phyloP scores from a whole-genome alignment of 495 filamentous ascomycete genomes.

The Penicillium daleae region DNA sequence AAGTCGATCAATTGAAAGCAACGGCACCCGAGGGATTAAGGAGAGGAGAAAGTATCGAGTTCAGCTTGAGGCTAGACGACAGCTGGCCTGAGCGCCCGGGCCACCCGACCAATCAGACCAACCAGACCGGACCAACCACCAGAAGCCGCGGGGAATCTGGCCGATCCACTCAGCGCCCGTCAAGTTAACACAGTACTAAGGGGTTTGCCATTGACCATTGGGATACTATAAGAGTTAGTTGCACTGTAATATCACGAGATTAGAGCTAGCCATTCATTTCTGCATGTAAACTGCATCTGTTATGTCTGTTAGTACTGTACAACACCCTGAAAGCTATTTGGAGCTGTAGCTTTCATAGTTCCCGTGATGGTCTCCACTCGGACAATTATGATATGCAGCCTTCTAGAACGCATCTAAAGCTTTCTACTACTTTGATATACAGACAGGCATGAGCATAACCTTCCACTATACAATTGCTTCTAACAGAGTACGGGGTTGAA shows the following conservation, averaged over 20 bases:
- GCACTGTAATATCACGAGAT: background rate
- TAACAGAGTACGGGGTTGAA: background rate
- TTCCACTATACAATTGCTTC: background rate
- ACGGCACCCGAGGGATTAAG: conserved; percentile 22
- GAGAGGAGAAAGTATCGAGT: conserved; percentile 8
- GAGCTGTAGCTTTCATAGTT: background rate
- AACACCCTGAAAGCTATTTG: background rate
- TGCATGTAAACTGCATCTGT: background rate
- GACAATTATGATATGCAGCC: conserved; percentile 12
- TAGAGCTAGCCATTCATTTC: background rate
- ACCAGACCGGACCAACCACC: background rate
- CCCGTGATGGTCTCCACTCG: background rate
- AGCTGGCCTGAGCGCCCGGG: conserved; percentile 34
- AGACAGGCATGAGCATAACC: background rate
- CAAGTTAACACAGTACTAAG: background rate
- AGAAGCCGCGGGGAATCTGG: conserved; percentile 1
- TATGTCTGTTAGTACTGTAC: background rate
- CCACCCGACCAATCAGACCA: conserved; percentile 28
- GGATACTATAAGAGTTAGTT: background rate
- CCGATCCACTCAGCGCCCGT: conserved; percentile 3
- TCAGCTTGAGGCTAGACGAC: conserved; percentile 16
- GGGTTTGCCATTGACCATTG: background rate
- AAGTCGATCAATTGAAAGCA: conserved; percentile 9
- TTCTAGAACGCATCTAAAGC: background rate
- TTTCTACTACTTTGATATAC: background rate